Conservation (phyloP, 257 asterid species). For the Petrea volubilis region DNA sequence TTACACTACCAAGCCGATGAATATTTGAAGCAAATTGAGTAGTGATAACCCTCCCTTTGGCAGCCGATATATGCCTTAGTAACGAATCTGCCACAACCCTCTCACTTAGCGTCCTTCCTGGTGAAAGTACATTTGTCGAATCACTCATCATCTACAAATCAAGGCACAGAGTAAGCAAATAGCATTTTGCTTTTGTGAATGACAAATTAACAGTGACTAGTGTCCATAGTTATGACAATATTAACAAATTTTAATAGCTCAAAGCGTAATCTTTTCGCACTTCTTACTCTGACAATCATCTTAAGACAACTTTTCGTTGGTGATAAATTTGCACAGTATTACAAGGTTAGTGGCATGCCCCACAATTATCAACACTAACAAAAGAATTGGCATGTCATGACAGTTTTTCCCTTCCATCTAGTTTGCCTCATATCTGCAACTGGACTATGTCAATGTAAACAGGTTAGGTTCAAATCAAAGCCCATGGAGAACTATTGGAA, state of each 20-base stretch:
- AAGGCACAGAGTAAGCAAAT: conserved; percentile 23
- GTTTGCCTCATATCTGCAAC: background rate
- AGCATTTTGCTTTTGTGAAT: conserved; percentile 7
- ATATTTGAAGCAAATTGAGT: conserved; percentile 98
- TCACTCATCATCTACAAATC: conserved; percentile 96
- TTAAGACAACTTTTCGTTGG: background rate
- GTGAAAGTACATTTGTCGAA: conserved; percentile 94
- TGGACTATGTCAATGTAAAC: background rate
- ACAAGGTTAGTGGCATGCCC: background rate
- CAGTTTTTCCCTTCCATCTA: background rate
- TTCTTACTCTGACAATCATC: background rate
- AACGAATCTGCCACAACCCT: conserved; percentile 89
- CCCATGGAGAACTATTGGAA: background rate
- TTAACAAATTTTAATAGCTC: background rate
- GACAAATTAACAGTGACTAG: background rate
- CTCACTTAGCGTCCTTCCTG: conserved; percentile 97
- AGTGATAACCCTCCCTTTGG: conserved; percentile 88
- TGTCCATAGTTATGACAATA: conserved; percentile 8
- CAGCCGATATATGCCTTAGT: conserved; percentile 79
- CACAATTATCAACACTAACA: background rate
- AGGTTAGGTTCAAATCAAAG: background rate
- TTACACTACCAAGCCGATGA: conserved; percentile 97
- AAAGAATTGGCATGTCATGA: background rate
- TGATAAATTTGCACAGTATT: background rate
- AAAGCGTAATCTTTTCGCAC: background rate